Conservation (phyloP, 768 basidiomycete species). For the Dioszegia crocea region DNA sequence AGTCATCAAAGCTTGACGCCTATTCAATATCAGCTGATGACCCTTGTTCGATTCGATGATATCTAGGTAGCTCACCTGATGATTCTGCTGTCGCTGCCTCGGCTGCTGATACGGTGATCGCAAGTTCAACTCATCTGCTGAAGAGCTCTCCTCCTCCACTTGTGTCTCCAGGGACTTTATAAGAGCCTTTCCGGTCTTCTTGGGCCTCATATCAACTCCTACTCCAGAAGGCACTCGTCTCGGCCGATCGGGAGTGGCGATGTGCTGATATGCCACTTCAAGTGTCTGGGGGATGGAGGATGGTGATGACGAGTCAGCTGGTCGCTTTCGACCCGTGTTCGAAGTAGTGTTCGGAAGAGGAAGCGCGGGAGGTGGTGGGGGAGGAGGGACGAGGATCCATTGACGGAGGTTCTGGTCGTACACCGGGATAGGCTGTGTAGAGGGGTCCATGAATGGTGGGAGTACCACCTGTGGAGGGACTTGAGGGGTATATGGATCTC, state of each 20-base stretch:
- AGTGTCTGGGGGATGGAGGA: background rate
- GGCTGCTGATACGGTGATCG: background rate
- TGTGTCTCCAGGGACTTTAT: background rate
- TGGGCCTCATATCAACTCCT: background rate
- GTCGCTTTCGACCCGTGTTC: background rate
- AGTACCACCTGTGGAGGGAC: background rate
- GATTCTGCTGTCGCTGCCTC: no score
- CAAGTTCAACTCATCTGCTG: slow-evolving; percentile 2
- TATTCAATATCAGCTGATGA: no score
- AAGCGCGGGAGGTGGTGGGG: background rate
- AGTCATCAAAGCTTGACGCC: no score
- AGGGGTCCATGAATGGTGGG: background rate
- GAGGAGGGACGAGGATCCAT: slow-evolving; percentile 1
- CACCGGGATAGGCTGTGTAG: background rate
- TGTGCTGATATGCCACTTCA: background rate
- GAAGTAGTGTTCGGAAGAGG: background rate
- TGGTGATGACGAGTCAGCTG: background rate
- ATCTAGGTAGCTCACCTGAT: no score
- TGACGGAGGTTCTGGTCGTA: background rate
- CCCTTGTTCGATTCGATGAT: no score
- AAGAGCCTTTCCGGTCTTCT: background rate
- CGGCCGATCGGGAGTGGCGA: slow-evolving; percentile 1
- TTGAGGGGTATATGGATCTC: background rate
- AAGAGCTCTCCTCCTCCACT: background rate
- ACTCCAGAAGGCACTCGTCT: background rate